Evolutionary conservation across 2,329 filamentous ascomycete genomes (phyloP).

Genomic region (Xylaria sp.): DNA sequence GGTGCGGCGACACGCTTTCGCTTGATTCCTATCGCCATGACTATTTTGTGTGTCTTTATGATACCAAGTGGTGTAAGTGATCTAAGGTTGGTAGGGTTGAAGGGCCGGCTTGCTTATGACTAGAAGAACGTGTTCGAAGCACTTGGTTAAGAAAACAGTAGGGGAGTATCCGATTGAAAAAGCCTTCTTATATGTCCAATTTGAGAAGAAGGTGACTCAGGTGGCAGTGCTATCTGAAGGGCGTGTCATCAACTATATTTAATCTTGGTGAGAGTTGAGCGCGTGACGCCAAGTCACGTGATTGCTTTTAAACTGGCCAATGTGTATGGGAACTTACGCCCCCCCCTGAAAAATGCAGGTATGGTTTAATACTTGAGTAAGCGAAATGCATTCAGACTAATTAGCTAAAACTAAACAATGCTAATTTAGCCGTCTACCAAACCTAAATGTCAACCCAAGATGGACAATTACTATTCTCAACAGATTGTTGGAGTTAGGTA

Average conservation of each 20-base stretch:
- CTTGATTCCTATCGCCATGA: constrained; percentile 44
- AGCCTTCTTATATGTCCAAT: constrained; percentile 8
- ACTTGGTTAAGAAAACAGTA: not conserved
- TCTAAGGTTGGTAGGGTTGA: not conserved
- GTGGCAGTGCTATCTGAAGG: constrained; percentile 23
- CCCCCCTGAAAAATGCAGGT: not conserved
- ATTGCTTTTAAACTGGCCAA: constrained; percentile 39
- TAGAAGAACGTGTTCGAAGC: not conserved
- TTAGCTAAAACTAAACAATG: not conserved
- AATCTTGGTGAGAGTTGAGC: constrained; percentile 23
- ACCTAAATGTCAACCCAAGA: not conserved
- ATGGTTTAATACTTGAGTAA: not conserved
- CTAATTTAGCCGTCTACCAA: not conserved
- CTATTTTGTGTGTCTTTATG: not conserved
- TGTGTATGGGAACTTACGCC: constrained; percentile 4
- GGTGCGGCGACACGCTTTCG: constrained; percentile 43
- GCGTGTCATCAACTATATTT: constrained; percentile 23
- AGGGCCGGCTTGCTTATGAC: not conserved
- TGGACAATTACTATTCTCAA: not conserved
- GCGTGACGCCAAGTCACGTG: constrained; percentile 42
- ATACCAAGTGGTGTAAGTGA: not conserved
- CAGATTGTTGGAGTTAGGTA: not conserved
- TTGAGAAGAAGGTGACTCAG: constrained; percentile 15
- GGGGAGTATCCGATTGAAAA: not conserved
- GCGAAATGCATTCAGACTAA: not conserved